Evolutionary conservation across 2,329 filamentous ascomycete species (phyloP).

Genomic region (Alternaria incomplexa): DNA sequence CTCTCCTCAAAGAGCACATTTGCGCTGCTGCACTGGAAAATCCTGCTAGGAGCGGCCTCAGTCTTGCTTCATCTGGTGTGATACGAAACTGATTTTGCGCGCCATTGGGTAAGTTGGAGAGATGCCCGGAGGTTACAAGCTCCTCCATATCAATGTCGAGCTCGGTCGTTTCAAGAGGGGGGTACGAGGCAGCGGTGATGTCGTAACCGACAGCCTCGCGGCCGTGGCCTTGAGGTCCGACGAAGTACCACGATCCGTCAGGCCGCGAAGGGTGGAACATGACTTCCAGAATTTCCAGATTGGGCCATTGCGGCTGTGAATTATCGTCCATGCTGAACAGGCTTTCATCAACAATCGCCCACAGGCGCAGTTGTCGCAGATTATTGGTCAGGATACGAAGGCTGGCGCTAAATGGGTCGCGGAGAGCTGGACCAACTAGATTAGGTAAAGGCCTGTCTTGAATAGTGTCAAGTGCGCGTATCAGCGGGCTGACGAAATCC

Average conservation of each 20-base stretch:
- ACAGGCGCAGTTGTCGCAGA: constrained; percentile 11
- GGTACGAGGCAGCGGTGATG: constrained; percentile 10
- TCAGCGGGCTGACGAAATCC: background rate
- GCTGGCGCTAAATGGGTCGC: constrained; percentile 24
- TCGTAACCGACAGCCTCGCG: background rate
- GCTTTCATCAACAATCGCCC: constrained; percentile 12
- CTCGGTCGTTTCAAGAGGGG: constrained; percentile 13
- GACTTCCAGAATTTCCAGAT: constrained; percentile 20
- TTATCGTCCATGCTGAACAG: constrained; percentile 20
- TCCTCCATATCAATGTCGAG: constrained; percentile 5
- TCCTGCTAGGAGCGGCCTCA: background rate
- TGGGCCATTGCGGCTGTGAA: constrained; percentile 18
- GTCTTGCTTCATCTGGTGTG: constrained; percentile 8
- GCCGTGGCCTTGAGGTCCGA: constrained; percentile 18
- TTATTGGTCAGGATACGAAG: constrained; percentile 20
- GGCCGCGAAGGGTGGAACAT: constrained; percentile 18
- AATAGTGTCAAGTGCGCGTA: background rate
- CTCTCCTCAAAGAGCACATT: background rate
- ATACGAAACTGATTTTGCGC: constrained; percentile 7
- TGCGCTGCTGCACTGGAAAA: background rate
- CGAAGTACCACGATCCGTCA: constrained; percentile 24
- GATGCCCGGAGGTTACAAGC: background rate
- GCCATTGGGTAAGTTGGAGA: background rate
- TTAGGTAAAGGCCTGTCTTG: constrained; percentile 9
- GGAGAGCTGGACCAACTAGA: constrained; percentile 10